Evolutionary conservation across 768 basidiomycete genomes (phyloP), one percentile per base, ranked within the genome.

Genomic region (Cystoderma amianthinum): DNA sequence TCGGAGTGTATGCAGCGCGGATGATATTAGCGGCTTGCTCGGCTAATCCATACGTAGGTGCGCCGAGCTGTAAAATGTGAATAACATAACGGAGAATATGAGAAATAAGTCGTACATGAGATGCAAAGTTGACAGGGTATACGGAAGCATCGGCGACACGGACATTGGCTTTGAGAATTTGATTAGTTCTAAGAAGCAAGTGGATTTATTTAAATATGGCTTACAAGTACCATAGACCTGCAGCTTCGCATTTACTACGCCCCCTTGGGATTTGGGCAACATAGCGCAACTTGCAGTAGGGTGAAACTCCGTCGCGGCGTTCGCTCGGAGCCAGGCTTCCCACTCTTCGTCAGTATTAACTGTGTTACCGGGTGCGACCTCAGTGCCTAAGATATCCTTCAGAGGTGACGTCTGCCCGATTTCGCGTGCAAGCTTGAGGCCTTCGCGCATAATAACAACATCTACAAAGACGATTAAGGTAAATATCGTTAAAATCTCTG

Each of bases 71-170:
- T 22, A 17, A 2, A 44, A 7, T 1, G 25, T n/a, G 10, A 45
- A 21, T 32, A 5, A n/a, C 6, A n/a, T 22, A 11, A 6, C 6
- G n/a, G n/a, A 7, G 19, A 42, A 13, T 23, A 30, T 7, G 24
- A 9, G 16, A 12, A 19, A 13, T 11, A 6, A 46, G n/a, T n/a
- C 52, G 25, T 32, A 54, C 43, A 55, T 63, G 62, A 15, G 60
- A 57, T 35, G 57, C 52, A 39, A 61, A 58, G 11, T 56, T 54
- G 20, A 79, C 60, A 1, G 81, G 78, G 58, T 74, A 76, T 19
- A 82, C 68, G 1, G 72, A 76, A 10, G 77, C 63, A 49, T 80
- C 78, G 10, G 66, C 68, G 23, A 82, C 78, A 42, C 80, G 67
- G 24, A 80, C 60, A 58, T 82, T 82, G 28, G 58, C 53, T 44